A percentile compares a stretch with the other conserved stretches of the same genome.
Conservation (phyloP, 2,329 filamentous ascomycete genomes). For the Aspergillus sp. region DNA sequence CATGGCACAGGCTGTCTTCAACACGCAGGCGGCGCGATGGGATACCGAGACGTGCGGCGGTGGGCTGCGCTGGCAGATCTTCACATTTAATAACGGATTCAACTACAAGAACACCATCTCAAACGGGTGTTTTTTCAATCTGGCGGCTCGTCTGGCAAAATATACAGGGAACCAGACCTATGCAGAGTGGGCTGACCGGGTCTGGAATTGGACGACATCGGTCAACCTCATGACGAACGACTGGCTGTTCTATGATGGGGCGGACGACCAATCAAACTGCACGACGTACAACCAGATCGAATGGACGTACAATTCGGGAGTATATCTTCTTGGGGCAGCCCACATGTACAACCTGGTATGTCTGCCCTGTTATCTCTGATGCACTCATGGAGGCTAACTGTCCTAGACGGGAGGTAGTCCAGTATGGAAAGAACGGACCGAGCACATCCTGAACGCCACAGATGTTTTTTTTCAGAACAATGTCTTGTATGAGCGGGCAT, state of each 20-base stretch:
- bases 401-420: constrained; percentile 33
- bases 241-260: constrained; percentile 56
- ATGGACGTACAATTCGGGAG: constrained; percentile 58
- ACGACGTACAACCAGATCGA: constrained; percentile 50
- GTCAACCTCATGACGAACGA: constrained; percentile 51
- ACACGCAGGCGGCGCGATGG: constrained; percentile 71
- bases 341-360: constrained; percentile 55
- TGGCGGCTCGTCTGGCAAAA: constrained; percentile 28
- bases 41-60: constrained; percentile 65
- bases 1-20: constrained; percentile 75
- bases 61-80: constrained; percentile 54
- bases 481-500: constrained; percentile 59
- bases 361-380: background rate
- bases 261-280: constrained; percentile 52
- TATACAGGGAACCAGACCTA: constrained; percentile 33
- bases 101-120: constrained; percentile 36
- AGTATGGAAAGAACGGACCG: constrained; percentile 53
- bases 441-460: constrained; percentile 54
- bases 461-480: constrained; percentile 51
- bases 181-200: constrained; percentile 64
- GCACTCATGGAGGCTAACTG: background rate
- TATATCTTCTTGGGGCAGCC: constrained; percentile 55
- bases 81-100: constrained; percentile 32
- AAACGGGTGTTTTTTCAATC: constrained; percentile 31
- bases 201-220: constrained; percentile 56